Percentiles rank a stretch among this genome's conserved stretches.
Conservation (phyloP, 169 alveolate species). For the Plasmodium inui region DNA sequence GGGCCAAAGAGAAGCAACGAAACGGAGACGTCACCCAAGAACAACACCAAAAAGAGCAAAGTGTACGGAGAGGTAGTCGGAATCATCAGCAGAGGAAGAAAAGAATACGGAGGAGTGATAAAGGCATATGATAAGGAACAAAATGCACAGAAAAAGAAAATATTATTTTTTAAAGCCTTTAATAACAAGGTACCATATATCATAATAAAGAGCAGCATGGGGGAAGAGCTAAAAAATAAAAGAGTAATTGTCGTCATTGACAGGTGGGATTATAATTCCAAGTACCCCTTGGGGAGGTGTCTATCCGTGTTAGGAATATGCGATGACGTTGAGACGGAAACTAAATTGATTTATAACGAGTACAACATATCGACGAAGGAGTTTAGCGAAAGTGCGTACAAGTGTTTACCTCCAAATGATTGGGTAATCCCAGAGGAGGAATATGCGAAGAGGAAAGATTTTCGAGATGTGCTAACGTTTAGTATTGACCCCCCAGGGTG, state of each 20-base stretch:
- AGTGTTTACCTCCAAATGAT: slow-evolving; percentile 93
- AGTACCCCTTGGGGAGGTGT: slow-evolving; percentile 95
- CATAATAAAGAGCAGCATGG: slow-evolving; percentile 85
- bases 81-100: slow-evolving; percentile 89
- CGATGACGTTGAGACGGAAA: slow-evolving; percentile 91
- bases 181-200: slow-evolving; percentile 92
- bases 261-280: slow-evolving; percentile 89
- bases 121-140: slow-evolving; percentile 80
- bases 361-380: slow-evolving; percentile 86
- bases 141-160: slow-evolving; percentile 76
- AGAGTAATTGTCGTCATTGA: slow-evolving; percentile 93
- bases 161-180: slow-evolving; percentile 92
- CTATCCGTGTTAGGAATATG: slow-evolving; percentile 92
- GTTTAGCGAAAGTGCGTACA: slow-evolving; percentile 92
- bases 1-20: slow-evolving; percentile 21
- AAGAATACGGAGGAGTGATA: slow-evolving; percentile 95
- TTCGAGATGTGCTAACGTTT: slow-evolving; percentile 91
- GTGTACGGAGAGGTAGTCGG: slow-evolving; percentile 93
- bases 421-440: slow-evolving; percentile 92
- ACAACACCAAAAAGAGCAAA: slow-evolving; percentile 75
- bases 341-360: slow-evolving; percentile 87
- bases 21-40: slow-evolving; percentile 14
- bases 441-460: slow-evolving; percentile 84
- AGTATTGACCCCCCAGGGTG: slow-evolving; percentile 99
- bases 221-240: slow-evolving; percentile 88